Base-by-base conservation (phyloP, 345 rosid species). In the Populus euphratica region DNA sequence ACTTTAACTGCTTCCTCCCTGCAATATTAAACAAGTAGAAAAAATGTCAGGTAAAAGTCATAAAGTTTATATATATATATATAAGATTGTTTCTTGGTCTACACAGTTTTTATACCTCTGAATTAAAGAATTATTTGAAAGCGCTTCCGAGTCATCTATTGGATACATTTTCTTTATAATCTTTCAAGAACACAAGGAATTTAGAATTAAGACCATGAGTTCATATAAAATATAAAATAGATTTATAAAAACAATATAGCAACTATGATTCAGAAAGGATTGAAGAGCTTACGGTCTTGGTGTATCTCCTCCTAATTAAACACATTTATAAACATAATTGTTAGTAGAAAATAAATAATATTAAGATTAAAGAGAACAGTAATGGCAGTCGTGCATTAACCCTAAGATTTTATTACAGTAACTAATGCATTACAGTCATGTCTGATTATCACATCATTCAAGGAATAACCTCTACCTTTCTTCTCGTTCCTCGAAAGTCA, bases 271-370 rank as follows among this genome's bases (percentile, higher is more conserved):
- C 5, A 59, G 20, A 35, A 38, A 16, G 25, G 27, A 23, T 7
- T 1, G 8, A n/a, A 63, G 31, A 21, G 31, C 54, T 39, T 80
- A 74, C 84, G 73, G 63, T 35, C 73, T 31, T 70, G 7, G 81
- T 83, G 39, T 80, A 83, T 29, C 21, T 67, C 70, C 70, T 78
- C 83, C 82, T 83, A 33, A 33, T 33, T 33, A 77, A 52, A 43
- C 21, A 52, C 49, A 50, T 2, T 71, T 12, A 43, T 7, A 63
- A 7, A 78, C 11, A 70, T 21, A 67, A 17, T 8, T 17, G 23
- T 56, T 56, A 56, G 6, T 21, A 21, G 6, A n/a, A 62, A 62
- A 13, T 9, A 8, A 17, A 4, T 10, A 9, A 18, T 18, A 20
- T 21, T 11, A 62, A 13, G 1, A 62, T 1, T 62, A 62, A 62